Conservation (phyloP, 1,284 basidiomycete genomes). For the Leccinum solheimii region DNA sequence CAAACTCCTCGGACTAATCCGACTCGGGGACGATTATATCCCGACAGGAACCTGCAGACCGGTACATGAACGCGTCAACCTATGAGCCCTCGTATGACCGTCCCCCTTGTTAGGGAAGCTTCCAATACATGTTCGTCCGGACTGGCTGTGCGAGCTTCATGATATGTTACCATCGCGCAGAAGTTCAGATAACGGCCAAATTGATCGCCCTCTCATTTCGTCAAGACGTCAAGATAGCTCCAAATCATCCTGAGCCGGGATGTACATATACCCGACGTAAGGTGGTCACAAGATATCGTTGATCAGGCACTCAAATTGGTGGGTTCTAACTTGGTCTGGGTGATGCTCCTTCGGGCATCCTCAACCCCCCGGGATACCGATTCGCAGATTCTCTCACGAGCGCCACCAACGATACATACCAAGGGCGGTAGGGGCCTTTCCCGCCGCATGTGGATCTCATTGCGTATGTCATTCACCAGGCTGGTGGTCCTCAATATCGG, state of each 20-base stretch:
- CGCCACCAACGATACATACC: background rate
- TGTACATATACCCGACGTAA: slow-evolving; percentile 11
- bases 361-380: slow-evolving; percentile 5
- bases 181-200: background rate
- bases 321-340: slow-evolving; percentile 9
- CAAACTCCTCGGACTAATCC: slow-evolving; percentile 27
- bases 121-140: background rate
- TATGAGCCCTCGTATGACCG: background rate
- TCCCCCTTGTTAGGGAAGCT: background rate
- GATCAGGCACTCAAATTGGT: slow-evolving; percentile 20
- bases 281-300: slow-evolving; percentile 22
- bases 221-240: background rate
- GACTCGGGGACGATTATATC: background rate
- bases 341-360: slow-evolving; percentile 6
- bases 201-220: slow-evolving; percentile 1
- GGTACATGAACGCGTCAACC: background rate
- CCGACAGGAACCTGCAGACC: slow-evolving; percentile 7
- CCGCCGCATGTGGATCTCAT: slow-evolving; percentile 7
- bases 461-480: slow-evolving; percentile 4
- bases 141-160: background rate
- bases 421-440: slow-evolving; percentile 5
- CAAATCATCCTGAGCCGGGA: background rate
- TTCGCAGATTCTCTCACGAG: slow-evolving; percentile 32
- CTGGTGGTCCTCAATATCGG: slow-evolving; percentile 20
- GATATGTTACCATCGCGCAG: background rate